A percentile compares a stretch with the other conserved stretches of the same genome.
Conservation (phyloP, 306 rosid species). For the Fragaria iinumae region DNA sequence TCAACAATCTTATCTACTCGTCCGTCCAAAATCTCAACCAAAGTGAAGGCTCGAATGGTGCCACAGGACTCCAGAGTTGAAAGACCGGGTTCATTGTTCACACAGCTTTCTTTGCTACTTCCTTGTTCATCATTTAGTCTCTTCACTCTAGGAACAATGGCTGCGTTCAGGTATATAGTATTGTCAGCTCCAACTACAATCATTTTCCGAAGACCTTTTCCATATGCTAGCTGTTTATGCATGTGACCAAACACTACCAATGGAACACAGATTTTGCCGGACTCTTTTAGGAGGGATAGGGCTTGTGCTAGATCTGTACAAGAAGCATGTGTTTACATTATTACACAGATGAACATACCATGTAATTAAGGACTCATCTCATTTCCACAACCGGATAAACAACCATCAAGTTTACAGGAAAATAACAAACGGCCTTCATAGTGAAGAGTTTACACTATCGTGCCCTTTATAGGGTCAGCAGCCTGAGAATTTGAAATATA, state of each 20-base stretch:
- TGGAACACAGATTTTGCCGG: constrained; percentile 40
- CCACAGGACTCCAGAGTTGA: constrained; percentile 36
- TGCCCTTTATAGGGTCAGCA: background rate
- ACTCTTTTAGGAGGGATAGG: constrained; percentile 55
- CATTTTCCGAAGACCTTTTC: constrained; percentile 79
- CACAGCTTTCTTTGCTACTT: constrained; percentile 26
- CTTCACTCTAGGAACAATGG: constrained; percentile 76
- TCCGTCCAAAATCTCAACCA: constrained; percentile 57
- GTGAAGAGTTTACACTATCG: background rate
- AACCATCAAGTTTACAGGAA: background rate
- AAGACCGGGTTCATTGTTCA: constrained; percentile 18
- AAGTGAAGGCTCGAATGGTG: constrained; percentile 67
- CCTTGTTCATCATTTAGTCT: constrained; percentile 35
- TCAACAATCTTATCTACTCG: constrained; percentile 59
- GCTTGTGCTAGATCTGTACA: constrained; percentile 60
- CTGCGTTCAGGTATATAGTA: constrained; percentile 78
- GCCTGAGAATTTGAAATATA: background rate
- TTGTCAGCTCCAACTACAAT: constrained; percentile 53
- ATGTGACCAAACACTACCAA: constrained; percentile 87
- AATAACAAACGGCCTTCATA: background rate
- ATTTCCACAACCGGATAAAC: background rate
- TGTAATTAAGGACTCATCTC: background rate
- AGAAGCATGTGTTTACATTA: constrained; percentile 13
- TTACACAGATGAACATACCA: constrained; percentile 12
- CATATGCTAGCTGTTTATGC: constrained; percentile 74